These are phyloP conservation scores for Neurospora sp. DNA, from an alignment of 2,329 filamentous ascomycete species.

Conservation along the genomic window DNA sequence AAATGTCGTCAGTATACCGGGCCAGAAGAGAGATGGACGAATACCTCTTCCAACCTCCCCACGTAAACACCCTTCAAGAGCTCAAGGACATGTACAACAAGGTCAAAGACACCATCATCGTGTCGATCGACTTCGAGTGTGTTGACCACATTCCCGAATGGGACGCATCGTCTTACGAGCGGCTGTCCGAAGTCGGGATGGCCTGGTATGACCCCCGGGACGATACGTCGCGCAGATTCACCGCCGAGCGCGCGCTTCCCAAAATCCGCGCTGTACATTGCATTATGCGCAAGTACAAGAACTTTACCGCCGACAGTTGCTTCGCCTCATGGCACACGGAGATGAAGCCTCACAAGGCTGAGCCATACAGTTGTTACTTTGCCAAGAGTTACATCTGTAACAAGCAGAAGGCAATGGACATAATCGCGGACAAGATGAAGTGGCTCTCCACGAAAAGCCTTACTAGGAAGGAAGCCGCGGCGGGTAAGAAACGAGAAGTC, in stretches of 20 bases:
- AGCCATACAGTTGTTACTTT: too few species aligned
- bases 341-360: too few species aligned
- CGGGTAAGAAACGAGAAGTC: too few species aligned
- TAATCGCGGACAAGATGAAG: too few species aligned
- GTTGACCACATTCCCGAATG: background rate
- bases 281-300: too few species aligned
- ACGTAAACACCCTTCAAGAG: background rate
- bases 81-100: background rate
- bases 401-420: too few species aligned
- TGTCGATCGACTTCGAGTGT: background rate
- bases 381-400: too few species aligned
- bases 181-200: background rate
- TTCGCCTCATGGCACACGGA: too few species aligned
- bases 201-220: background rate
- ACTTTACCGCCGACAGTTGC: too few species aligned
- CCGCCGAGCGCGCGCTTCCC: background rate
- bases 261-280: too few species aligned
- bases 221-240: background rate
- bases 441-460: too few species aligned
- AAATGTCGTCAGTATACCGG: background rate
- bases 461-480: too few species aligned
- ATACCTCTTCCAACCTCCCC: background rate
- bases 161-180: background rate
- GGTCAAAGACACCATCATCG: background rate
- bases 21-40: background rate